Conservation (phyloP, 495 filamentous ascomycete species). For the Pyrenopolyporus hunteri region DNA sequence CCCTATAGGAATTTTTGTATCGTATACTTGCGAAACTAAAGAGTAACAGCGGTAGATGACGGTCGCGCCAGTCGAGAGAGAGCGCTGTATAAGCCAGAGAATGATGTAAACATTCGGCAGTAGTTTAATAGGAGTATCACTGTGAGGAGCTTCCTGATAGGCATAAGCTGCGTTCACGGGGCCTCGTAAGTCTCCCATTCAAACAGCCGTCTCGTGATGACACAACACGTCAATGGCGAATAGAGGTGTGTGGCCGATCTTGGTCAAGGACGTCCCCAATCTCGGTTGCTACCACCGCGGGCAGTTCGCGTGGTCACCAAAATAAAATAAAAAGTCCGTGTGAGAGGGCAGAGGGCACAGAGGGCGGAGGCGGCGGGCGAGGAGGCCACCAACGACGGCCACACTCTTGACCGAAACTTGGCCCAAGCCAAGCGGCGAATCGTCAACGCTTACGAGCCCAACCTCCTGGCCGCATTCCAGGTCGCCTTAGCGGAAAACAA, state of each 20-base stretch:
- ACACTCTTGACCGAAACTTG: conserved; percentile 36
- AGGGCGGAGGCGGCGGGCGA: conserved; percentile 18
- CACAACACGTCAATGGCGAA: conserved; percentile 18
- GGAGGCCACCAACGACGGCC: conserved; percentile 36
- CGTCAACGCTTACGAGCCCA: conserved; percentile 35
- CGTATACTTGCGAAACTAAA: no score
- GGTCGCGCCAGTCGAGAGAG: no score
- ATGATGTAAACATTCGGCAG: no score
- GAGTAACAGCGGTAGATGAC: no score
- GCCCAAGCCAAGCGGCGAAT: conserved; percentile 22
- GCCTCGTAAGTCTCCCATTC: conserved; percentile 5
- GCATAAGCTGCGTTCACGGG: not conserved
- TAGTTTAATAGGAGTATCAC: no score
- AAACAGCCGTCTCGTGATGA: conserved; percentile 10
- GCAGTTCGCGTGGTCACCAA: conserved; percentile 34
- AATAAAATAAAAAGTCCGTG: conserved; percentile 11
- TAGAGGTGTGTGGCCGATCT: conserved; percentile 22
- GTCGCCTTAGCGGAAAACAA: conserved; percentile 35
- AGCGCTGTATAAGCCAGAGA: no score
- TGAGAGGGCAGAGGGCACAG: not conserved
- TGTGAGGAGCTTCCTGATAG: not conserved
- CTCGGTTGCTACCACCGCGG: conserved; percentile 29
- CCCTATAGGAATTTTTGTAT: no score
- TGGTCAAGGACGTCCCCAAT: conserved; percentile 19
- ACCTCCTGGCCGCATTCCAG: conserved; percentile 38